Percentiles rank a stretch among this genome's conserved stretches.
Evolutionary conservation across 805 yeast genomes (phyloP).

Genomic region (Candida lessepsii): DNA sequence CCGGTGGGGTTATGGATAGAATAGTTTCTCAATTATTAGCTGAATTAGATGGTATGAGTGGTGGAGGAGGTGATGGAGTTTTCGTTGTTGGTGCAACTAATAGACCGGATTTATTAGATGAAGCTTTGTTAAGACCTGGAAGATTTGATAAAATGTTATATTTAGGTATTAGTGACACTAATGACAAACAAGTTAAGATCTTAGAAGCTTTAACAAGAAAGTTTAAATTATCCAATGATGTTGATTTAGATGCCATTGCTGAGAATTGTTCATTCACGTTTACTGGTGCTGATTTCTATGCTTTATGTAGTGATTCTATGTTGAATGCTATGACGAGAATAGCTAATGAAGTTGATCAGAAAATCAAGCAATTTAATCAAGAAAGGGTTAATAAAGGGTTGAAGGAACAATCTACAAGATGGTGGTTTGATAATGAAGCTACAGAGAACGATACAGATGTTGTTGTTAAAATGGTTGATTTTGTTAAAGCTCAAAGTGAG

Average conservation of each 20-base stretch:
- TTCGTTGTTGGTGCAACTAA: constrained; percentile 99
- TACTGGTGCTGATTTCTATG: constrained; percentile 98
- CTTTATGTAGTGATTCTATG: constrained; percentile 93
- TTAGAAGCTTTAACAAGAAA: constrained; percentile 86
- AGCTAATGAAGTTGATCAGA: constrained; percentile 71
- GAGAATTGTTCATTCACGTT: constrained; percentile 79
- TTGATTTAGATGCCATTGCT: constrained; percentile 60
- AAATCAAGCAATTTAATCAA: constrained; percentile 53
- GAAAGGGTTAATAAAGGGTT: constrained; percentile 26
- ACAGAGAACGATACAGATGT: constrained; percentile 65
- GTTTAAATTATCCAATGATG: constrained; percentile 59
- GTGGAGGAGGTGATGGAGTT: constrained; percentile 66
- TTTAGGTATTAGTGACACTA: constrained; percentile 88
- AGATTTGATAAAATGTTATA: constrained; percentile 94
- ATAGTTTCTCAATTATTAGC: constrained; percentile 94
- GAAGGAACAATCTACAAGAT: constrained; percentile 59
- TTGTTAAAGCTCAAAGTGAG: constrained; percentile 68
- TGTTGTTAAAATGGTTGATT: constrained; percentile 67
- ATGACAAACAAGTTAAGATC: constrained; percentile 83
- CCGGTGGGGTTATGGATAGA: constrained; percentile 99
- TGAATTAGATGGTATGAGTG: constrained; percentile 95
- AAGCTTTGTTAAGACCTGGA: constrained; percentile 90
- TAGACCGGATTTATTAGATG: constrained; percentile 92
- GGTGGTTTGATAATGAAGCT: constrained; percentile 90
- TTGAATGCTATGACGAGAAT: constrained; percentile 92